phyloP scores from a whole-genome alignment of 75 land plant genomes.

The Sequoia sempervirens region DNA sequence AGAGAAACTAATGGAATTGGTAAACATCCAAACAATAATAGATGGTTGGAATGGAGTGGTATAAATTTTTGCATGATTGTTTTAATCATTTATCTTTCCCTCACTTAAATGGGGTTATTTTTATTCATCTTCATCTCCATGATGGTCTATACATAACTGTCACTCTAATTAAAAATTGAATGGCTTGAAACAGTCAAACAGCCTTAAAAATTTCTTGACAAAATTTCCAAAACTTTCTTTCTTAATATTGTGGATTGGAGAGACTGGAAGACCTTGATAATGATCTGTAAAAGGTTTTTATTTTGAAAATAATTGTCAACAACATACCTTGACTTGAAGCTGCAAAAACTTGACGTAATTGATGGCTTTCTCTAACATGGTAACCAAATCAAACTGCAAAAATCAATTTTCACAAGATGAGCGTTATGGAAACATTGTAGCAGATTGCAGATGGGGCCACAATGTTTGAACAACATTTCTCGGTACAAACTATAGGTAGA shows the following conservation, averaged over 20 bases:
- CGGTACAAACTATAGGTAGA: no score
- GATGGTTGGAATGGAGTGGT: no score
- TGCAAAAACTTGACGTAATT: slow-evolving; percentile 85
- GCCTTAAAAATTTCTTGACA: background rate
- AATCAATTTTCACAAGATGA: background rate
- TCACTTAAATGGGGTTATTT: no score
- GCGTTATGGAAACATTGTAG: background rate
- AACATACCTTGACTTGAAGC: slow-evolving; percentile 79
- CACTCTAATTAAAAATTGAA: no score
- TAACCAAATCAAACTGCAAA: slow-evolving; percentile 74
- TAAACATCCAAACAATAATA: no score
- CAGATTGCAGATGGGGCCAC: background rate
- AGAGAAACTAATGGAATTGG: background rate
- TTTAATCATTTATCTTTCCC: no score
- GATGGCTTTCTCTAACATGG: slow-evolving; percentile 91
- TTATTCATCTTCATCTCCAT: no score
- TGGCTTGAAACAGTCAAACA: no score
- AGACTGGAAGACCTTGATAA: background rate
- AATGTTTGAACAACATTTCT: background rate
- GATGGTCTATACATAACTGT: no score
- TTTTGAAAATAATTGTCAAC: background rate
- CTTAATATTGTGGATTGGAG: background rate
- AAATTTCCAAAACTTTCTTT: background rate
- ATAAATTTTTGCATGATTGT: no score
- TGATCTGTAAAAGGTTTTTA: background rate